Evolutionary conservation across 495 filamentous ascomycete species (phyloP), one percentile per base, ranked within the genome.

Genomic region (Aspergillus conjunctus): DNA sequence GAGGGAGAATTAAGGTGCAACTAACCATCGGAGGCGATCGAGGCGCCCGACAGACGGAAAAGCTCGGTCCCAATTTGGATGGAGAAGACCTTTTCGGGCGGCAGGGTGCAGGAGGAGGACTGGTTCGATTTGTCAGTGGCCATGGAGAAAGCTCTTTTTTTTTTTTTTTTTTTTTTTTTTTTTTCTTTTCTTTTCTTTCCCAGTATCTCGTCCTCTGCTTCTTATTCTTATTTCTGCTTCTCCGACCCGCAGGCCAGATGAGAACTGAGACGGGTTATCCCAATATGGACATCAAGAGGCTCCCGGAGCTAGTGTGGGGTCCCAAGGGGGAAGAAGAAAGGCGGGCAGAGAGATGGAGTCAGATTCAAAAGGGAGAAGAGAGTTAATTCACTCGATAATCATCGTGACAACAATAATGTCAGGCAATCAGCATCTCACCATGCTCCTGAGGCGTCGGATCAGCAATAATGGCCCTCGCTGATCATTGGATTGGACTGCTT

Each of bases 41-140:
- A 96, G 17, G 93, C 93, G n/a, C 93, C 93, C 0, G 92, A 97
- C 43, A 98, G 82, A 67, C 90, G 88, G 73, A 97, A 98, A 45
- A 97, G 75, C 75, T 96, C 88, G 9, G 88, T 89, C 37, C 93
- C 93, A 60, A 98, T 93, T 77, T 98, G 93, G 58, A 98, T 93
- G 4, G 93, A 87, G 70, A 97, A 98, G 3, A 96, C 87, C 73
- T 88, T 88, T 46, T 85, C 85, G 5, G 70, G 65, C 7, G 86
- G 86, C 5, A 88, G 60, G 12, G 58, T 68, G 63, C 69, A 73
- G 12, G 61, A 45, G n/a, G 53, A 34, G 11, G 61, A 45, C 5
- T 43, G 32, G 31, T n/a, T 48, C 0, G 12, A 7, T 34, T 54
- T 43, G 14, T 15, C 51, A 22, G 51, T 46, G 37, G 46, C 45